Evolutionary conservation across 2,329 filamentous ascomycete species (phyloP).

Genomic region (Colletotrichum costaricense): DNA sequence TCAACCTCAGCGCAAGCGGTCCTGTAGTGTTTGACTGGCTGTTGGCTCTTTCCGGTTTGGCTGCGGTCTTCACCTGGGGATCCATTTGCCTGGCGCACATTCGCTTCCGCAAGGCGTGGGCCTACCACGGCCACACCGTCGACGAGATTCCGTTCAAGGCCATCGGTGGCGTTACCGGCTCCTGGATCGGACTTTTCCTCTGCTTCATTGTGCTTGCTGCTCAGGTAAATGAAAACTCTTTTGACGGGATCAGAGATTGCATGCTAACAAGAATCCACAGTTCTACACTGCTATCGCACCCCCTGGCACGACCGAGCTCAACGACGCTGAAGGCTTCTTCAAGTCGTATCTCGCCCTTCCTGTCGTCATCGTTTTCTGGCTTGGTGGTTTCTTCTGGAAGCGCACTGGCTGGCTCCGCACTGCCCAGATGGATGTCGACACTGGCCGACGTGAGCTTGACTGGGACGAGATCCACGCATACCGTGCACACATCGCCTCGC

Average conservation of each 20-base stretch:
- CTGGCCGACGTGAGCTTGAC: conserved; percentile 72
- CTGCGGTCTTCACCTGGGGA: conserved; percentile 73
- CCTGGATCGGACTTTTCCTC: conserved; percentile 69
- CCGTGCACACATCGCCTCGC: conserved; percentile 59
- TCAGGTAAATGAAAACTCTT: conserved; percentile 12
- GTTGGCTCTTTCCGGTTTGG: conserved; percentile 70
- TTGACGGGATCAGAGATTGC: not conserved
- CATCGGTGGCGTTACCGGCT: conserved; percentile 70
- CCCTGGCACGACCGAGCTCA: conserved; percentile 42
- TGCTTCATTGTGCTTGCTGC: conserved; percentile 65
- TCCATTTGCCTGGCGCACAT: conserved; percentile 75
- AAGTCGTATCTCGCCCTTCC: conserved; percentile 65
- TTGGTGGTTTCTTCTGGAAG: conserved; percentile 73
- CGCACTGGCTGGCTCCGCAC: conserved; percentile 68
- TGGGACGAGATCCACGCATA: conserved; percentile 73
- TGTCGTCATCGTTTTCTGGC: conserved; percentile 65
- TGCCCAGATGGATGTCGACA: conserved; percentile 75
- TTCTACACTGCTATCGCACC: conserved; percentile 63
- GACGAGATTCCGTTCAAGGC: conserved; percentile 75
- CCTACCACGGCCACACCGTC: conserved; percentile 64
- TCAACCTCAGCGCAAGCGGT: conserved; percentile 58
- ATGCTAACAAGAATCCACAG: conserved; percentile 40
- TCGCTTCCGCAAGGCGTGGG: conserved; percentile 73
- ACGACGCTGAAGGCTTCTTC: conserved; percentile 63
- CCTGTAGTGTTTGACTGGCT: conserved; percentile 71